phyloP scores from a whole-genome alignment of 192 early-diverging fungal genomes.

The Jimgerdemannia lactiflua region DNA sequence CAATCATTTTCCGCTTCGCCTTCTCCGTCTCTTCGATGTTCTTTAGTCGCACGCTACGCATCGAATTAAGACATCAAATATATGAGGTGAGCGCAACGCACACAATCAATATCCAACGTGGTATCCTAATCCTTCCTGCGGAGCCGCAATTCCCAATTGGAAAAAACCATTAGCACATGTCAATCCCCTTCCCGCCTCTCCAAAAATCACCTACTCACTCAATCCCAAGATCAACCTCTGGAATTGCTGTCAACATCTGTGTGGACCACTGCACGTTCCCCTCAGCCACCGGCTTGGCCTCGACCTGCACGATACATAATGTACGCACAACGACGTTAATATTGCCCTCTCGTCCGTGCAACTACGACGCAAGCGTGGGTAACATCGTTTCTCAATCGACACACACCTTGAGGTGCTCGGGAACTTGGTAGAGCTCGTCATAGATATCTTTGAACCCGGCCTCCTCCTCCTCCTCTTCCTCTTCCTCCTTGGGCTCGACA shows the following conservation, averaged over 20 bases:
- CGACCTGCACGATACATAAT: constrained; percentile 35
- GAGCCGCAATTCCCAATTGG: no score
- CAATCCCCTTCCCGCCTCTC: not conserved
- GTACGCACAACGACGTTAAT: not conserved
- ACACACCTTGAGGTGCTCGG: constrained; percentile 54
- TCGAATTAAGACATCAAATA: no score
- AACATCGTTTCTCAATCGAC: not conserved
- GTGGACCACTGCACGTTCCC: constrained; percentile 86
- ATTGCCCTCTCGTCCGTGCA: not conserved
- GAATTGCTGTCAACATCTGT: constrained; percentile 88
- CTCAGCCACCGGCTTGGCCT: constrained; percentile 66
- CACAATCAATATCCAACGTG: no score
- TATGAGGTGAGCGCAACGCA: no score
- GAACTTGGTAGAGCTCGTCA: constrained; percentile 68
- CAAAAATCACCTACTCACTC: constrained; percentile 42
- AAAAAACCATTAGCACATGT: constrained; percentile 1
- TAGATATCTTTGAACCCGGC: constrained; percentile 37
- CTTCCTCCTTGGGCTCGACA: constrained; percentile 12
- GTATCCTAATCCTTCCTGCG: no score
- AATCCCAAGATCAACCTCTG: constrained; percentile 86
- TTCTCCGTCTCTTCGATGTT: constrained; percentile 83
- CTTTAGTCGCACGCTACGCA: constrained; percentile 49
- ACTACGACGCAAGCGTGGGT: not conserved
- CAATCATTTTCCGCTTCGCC: constrained; percentile 21
- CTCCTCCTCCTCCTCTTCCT: constrained; percentile 31